phyloP scores from a whole-genome alignment of 345 rosid genomes.

The Gossypium stocksii region DNA sequence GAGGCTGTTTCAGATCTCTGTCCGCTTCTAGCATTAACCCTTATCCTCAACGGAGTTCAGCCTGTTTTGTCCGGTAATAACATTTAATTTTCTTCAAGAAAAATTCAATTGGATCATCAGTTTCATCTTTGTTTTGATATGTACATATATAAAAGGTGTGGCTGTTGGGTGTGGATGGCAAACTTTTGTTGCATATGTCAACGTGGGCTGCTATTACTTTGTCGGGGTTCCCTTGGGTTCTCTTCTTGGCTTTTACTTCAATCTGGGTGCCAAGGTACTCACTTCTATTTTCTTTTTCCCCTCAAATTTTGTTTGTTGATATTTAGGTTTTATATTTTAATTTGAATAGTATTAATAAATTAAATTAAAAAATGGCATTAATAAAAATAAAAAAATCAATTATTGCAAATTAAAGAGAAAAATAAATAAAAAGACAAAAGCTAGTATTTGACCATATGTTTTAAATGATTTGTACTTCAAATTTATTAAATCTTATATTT shows the following conservation, averaged over 20 bases:
- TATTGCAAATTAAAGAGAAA: no score
- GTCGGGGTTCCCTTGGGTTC: conserved; percentile 63
- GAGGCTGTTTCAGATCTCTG: conserved; percentile 67
- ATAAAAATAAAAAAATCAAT: no score
- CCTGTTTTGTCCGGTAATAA: conserved; percentile 65
- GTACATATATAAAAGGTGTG: conserved; percentile 37
- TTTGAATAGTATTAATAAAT: no score
- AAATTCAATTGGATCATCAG: neutral
- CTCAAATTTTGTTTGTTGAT: neutral
- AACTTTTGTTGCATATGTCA: conserved; percentile 64
- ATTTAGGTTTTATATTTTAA: no score
- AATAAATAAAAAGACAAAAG: no score
- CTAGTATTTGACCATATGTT: no score
- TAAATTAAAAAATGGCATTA: no score
- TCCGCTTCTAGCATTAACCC: conserved; percentile 56
- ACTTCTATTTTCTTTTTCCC: neutral
- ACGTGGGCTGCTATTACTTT: conserved; percentile 63
- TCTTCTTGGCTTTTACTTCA: conserved; percentile 58
- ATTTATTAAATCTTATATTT: no score
- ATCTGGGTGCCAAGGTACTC: conserved; percentile 59
- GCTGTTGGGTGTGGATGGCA: conserved; percentile 94
- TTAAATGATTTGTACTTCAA: no score
- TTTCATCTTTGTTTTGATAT: neutral
- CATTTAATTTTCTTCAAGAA: neutral
- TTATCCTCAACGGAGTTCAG: conserved; percentile 64